phyloP scores from a whole-genome alignment of 176 grass and related monocot species.

The Hordeum marinum region DNA sequence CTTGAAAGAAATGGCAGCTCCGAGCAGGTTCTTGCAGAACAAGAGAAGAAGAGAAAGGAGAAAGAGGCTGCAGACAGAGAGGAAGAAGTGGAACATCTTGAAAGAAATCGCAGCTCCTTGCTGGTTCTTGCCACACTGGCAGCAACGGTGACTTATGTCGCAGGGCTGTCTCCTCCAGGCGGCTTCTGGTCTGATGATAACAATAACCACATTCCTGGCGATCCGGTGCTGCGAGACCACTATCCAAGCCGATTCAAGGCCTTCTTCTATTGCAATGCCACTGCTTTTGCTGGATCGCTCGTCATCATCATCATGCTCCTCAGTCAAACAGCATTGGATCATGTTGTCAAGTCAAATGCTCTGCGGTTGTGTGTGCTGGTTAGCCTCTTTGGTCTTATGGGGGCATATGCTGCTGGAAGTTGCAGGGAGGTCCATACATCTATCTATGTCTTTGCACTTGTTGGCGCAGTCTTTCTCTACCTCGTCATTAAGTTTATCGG shows the following conservation, averaged over 20 bases:
- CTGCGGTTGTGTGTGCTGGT: slow-evolving; percentile 32
- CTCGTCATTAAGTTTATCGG: slow-evolving; percentile 20
- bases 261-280: slow-evolving; percentile 38
- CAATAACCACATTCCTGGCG: slow-evolving; percentile 20
- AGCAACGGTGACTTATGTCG: slow-evolving; percentile 29
- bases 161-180: slow-evolving; percentile 37
- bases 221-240: slow-evolving; percentile 27
- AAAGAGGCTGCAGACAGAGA: background rate
- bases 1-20: background rate
- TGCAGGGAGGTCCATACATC: slow-evolving; percentile 39
- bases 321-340: slow-evolving; percentile 34
- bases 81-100: background rate
- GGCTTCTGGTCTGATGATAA: slow-evolving; percentile 37
- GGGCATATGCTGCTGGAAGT: slow-evolving; percentile 40
- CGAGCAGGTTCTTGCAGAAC: slow-evolving; percentile 28
- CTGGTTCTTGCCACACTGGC: slow-evolving; percentile 38
- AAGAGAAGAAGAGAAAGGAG: background rate
- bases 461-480: slow-evolving; percentile 29
- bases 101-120: slow-evolving; percentile 27
- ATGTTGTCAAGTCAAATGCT: slow-evolving; percentile 44
- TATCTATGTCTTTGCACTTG: slow-evolving; percentile 35
- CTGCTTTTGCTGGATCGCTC: slow-evolving; percentile 39
- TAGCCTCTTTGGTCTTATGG: slow-evolving; percentile 42
- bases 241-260: slow-evolving; percentile 30
- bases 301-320: slow-evolving; percentile 51